Percentiles rank a stretch among this genome's conserved stretches.
phyloP scores from a whole-genome alignment of 352 stramenopile genomes.

The Phytophthora ohioensis region DNA sequence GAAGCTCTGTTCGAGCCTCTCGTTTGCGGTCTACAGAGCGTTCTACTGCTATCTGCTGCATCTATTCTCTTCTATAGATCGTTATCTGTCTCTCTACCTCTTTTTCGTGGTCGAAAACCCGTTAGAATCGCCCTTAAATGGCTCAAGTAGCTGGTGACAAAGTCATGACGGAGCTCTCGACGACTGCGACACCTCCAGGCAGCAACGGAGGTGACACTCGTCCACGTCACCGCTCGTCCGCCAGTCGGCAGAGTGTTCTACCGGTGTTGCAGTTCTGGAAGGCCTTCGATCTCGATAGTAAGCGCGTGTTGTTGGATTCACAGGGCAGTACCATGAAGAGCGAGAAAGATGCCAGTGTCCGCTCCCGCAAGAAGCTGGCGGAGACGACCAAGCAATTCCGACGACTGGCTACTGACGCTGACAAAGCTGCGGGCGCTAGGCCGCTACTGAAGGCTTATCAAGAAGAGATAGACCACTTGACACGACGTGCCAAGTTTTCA shows the following conservation, averaged over 20 bases:
- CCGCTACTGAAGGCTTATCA: constrained; percentile 91
- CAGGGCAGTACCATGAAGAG: constrained; percentile 85
- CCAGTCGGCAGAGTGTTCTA: constrained; percentile 40
- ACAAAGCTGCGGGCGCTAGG: constrained; percentile 71
- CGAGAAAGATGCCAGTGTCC: constrained; percentile 82
- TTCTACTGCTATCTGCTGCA: not conserved
- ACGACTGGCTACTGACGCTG: constrained; percentile 63
- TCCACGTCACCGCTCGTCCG: constrained; percentile 20
- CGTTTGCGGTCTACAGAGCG: not conserved
- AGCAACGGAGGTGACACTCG: constrained; percentile 27
- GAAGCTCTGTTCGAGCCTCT: constrained; percentile 14
- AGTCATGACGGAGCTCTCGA: constrained; percentile 36
- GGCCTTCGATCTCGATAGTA: constrained; percentile 89
- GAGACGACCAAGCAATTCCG: constrained; percentile 89
- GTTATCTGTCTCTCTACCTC: not conserved
- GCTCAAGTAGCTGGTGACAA: constrained; percentile 38
- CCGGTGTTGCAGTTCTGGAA: constrained; percentile 89
- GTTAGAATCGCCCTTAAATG: constrained; percentile 19
- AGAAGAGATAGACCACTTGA: constrained; percentile 94
- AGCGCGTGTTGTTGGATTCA: constrained; percentile 79
- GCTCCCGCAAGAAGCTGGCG: constrained; percentile 86
- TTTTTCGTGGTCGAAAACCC: constrained; percentile 5
- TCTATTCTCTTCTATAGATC: constrained; percentile 12
- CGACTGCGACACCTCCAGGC: constrained; percentile 16
- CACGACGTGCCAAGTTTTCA: constrained; percentile 90